Evolutionary conservation across 2,329 filamentous ascomycete species (phyloP).

Genomic region (Sporothrix dimorphospora): DNA sequence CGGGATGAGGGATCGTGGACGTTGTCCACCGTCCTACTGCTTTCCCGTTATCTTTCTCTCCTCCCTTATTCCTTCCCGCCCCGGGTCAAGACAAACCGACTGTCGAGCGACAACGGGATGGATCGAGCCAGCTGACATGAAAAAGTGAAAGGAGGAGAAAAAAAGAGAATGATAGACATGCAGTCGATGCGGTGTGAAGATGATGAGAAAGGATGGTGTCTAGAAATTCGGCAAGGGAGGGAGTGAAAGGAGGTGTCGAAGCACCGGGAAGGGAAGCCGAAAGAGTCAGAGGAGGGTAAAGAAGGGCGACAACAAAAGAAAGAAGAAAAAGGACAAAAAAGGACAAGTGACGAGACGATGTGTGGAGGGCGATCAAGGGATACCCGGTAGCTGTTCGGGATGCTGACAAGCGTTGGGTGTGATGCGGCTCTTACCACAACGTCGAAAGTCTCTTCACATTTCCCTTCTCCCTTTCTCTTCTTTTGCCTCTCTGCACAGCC

Average conservation of each 20-base stretch:
- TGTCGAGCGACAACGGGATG: slow-evolving; percentile 15
- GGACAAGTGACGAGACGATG: not conserved
- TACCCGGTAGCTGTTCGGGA: not conserved
- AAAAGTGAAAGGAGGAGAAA: slow-evolving; percentile 1
- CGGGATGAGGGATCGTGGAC: slow-evolving; percentile 8
- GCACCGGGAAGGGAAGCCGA: not conserved
- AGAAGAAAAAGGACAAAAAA: not conserved
- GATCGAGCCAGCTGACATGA: slow-evolving; percentile 17
- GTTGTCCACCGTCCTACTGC: not conserved
- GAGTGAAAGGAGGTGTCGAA: not conserved
- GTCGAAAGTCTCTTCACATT: not conserved
- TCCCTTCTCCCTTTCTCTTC: not conserved
- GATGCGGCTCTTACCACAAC: not conserved
- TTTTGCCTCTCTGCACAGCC: slow-evolving; percentile 15
- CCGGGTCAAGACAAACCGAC: slow-evolving; percentile 13
- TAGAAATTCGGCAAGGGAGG: not conserved
- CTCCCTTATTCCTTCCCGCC: not conserved
- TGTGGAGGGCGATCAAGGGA: not conserved
- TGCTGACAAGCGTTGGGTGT: slow-evolving; percentile 3
- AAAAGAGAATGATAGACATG: not conserved
- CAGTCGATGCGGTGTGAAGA: slow-evolving; percentile 13
- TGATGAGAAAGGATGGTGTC: not conserved
- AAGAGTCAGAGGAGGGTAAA: not conserved
- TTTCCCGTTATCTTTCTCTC: not conserved
- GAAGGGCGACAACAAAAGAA: not conserved